Conservation (phyloP, 768 basidiomycete genomes). For the Collybia sordida region DNA sequence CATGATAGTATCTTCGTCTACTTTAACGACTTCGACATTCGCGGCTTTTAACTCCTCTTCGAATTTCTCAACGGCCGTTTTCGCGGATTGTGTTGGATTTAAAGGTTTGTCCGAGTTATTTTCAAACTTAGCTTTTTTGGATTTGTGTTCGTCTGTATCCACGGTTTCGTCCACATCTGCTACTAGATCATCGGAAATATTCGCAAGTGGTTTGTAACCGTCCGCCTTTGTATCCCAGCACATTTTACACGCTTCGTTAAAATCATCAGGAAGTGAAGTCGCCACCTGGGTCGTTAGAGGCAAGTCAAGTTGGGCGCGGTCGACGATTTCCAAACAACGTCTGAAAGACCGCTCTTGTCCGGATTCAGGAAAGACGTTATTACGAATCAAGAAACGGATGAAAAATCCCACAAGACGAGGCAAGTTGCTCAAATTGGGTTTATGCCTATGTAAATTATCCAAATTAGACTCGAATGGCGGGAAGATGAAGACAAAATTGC, state of each 20-base stretch:
- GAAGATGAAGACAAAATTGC: slow-evolving; percentile 3
- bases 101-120: slow-evolving; percentile 8
- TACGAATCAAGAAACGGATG: slow-evolving; percentile 58
- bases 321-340: slow-evolving; percentile 41
- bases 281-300: slow-evolving; percentile 47
- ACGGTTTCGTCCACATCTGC: slow-evolving; percentile 2
- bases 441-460: slow-evolving; percentile 29
- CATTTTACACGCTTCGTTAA: slow-evolving; percentile 47
- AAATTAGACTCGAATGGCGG: not conserved
- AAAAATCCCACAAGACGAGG: slow-evolving; percentile 63
- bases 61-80: slow-evolving; percentile 25
- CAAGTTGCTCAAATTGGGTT: slow-evolving; percentile 45
- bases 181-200: slow-evolving; percentile 9
- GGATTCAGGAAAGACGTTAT: slow-evolving; percentile 49
- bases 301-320: slow-evolving; percentile 47
- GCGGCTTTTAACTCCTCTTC: slow-evolving; percentile 37
- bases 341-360: slow-evolving; percentile 44
- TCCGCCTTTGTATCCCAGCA: slow-evolving; percentile 51
- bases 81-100: not conserved
- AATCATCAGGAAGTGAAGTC: slow-evolving; percentile 45
- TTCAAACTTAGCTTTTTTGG: slow-evolving; percentile 15
- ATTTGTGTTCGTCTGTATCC: slow-evolving; percentile 9
- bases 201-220: slow-evolving; percentile 29
- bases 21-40: slow-evolving; percentile 26
- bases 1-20: slow-evolving; percentile 7